Evolutionary conservation across 345 rosid species (phyloP).

Genomic region (Corchorus olitorius): DNA sequence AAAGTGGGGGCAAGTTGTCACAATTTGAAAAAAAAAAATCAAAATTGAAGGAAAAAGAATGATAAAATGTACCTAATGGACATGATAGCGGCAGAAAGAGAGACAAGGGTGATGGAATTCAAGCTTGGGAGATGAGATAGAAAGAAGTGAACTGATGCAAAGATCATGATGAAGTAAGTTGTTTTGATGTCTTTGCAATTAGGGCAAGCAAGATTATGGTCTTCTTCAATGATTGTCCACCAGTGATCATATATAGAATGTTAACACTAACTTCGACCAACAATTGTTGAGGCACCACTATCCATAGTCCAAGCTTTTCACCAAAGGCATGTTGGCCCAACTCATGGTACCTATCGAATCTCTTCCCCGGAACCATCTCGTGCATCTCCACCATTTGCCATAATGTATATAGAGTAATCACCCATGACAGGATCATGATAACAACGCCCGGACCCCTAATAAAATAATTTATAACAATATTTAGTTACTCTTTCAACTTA

Average conservation of each 20-base stretch:
- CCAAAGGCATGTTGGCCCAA: conserved; percentile 75
- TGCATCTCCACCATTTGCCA: conserved; percentile 97
- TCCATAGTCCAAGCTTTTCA: conserved; percentile 67
- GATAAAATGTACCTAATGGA: neutral
- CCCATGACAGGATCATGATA: conserved; percentile 61
- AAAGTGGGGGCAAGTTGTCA: too few species aligned
- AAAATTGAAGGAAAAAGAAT: neutral
- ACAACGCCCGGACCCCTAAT: conserved; percentile 62
- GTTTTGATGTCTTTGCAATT: conserved; percentile 29
- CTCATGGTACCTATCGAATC: conserved; percentile 76
- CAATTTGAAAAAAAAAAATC: too few species aligned
- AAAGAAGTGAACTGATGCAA: neutral
- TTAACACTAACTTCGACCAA: conserved; percentile 63
- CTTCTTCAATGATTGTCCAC: conserved; percentile 64
- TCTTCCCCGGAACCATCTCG: conserved; percentile 66
- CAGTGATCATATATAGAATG: conserved; percentile 68
- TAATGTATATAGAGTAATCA: conserved; percentile 65
- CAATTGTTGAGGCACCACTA: conserved; percentile 70
- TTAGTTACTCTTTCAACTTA: too few species aligned
- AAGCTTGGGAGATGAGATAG: conserved; percentile 20
- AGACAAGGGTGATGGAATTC: conserved; percentile 7
- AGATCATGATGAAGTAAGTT: neutral
- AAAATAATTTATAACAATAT: neutral
- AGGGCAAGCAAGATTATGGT: conserved; percentile 39
- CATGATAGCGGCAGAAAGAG: conserved; percentile 8